Evolutionary conservation across 2,329 filamentous ascomycete species (phyloP), one percentile per base, ranked within the genome.

Genomic region (Zymoseptoria ardabiliae): DNA sequence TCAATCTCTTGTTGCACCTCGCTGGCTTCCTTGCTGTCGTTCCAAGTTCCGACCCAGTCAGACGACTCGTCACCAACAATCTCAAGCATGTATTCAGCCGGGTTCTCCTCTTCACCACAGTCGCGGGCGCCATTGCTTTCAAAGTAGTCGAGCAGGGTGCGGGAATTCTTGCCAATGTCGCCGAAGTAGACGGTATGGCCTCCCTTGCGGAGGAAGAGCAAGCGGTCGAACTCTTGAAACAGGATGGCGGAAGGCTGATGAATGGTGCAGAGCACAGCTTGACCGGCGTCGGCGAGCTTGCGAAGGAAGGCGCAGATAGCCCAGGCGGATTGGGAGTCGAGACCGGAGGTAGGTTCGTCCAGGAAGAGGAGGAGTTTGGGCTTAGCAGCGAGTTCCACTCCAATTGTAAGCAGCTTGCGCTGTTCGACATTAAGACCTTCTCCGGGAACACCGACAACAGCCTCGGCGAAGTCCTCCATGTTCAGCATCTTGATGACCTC

Each of bases 71-170:
- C 69, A n/a, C 68, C 68, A 22, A 74, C 73, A 53, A 78, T 71
- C 59, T 79, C 77, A n/a, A 91, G 79, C 84, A 91, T 90, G 76
- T 84, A 91, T 73, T 91, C 88, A 1, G 88, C 88, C 0, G 88
- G 88, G 65, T 91, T 91, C 61, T 87, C 86, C 0, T 67, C 65
- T 19, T 66, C 59, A 8, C 77, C 78, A 59, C 87, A 88, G 52
- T 76, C 73, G 2, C 82, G 77, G 1, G 83, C 85, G 4, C 87
- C 88, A 58, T 88, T 82, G 10, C 72, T 68, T 68, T 86, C 82
- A 60, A 92, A 91, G 71, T 79, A 79, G 50, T 75, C 65, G 2
- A 77, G 66, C 0, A 79, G 70, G 0, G 66, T 74, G 17, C 66
- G 65, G 0, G 76, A 77, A 61, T 77, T 74, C 22, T 76, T 59